These are phyloP conservation scores for Cladosporium sp. DNA, from an alignment of 2,329 filamentous ascomycete species.

Conservation along the genomic window DNA sequence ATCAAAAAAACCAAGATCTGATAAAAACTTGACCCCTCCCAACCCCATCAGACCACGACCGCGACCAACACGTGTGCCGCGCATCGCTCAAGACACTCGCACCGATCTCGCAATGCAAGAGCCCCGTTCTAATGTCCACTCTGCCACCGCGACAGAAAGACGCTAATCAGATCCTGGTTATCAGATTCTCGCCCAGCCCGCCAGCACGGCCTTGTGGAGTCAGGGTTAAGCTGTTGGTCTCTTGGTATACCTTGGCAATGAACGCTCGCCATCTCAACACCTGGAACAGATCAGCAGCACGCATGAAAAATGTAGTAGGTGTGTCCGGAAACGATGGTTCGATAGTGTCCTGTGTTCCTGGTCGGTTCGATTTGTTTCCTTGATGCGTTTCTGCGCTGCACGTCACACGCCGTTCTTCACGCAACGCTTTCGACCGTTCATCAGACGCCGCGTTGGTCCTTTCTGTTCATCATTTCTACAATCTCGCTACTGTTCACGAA, in stretches of 20 bases:
- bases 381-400: conserved; percentile 1
- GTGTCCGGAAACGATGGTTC: not conserved
- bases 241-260: conserved; percentile 10
- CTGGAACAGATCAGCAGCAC: not conserved
- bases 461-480: not conserved
- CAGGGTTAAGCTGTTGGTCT: conserved; percentile 5
- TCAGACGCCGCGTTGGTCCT: not conserved
- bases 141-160: not conserved
- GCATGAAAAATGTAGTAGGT: not conserved
- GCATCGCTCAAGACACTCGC: not conserved
- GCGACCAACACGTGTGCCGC: not conserved
- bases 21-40: not conserved
- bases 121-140: not conserved
- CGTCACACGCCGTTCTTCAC: not conserved
- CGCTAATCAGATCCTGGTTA: conserved; percentile 13
- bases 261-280: conserved; percentile 6
- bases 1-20: conserved; percentile 8
- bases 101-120: conserved; percentile 11
- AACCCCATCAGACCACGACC: not conserved
- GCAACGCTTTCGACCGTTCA: not conserved
- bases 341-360: too few species aligned
- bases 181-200: conserved; percentile 11
- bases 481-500: not conserved
- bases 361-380: not conserved
- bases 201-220: conserved; percentile 7